Evolutionary conservation across 23 red algal genomes (phyloP).

Genomic region (Gracilaria gracilis): DNA sequence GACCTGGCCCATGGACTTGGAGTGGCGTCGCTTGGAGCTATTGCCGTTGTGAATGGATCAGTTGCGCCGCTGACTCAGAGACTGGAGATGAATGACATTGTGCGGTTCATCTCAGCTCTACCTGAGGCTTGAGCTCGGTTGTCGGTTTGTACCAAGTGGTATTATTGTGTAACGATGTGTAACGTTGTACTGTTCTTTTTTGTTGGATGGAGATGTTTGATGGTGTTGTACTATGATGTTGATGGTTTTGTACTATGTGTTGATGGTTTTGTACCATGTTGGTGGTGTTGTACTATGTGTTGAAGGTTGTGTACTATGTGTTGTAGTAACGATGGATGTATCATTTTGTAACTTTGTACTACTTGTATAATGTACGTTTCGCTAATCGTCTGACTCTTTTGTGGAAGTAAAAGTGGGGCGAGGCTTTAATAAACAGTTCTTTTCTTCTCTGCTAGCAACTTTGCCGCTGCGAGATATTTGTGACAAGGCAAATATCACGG

Average conservation of each 20-base stretch:
- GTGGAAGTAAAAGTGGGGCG: neutral
- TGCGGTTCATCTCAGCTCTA: constrained; percentile 56
- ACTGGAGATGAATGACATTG: constrained; percentile 80
- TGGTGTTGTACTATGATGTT: too few species aligned
- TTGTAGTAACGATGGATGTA: neutral
- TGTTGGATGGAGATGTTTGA: too few species aligned
- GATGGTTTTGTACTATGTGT: too few species aligned
- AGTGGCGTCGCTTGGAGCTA: constrained; percentile 37
- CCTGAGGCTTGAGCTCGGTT: constrained; percentile 5
- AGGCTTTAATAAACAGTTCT: neutral
- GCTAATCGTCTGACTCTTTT: neutral
- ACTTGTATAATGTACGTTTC: neutral
- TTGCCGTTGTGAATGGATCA: constrained; percentile 66
- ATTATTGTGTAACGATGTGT: neutral
- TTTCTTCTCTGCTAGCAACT: neutral
- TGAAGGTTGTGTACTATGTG: neutral
- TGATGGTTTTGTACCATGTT: too few species aligned
- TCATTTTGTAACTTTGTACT: neutral
- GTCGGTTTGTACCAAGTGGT: neutral
- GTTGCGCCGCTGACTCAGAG: constrained; percentile 68
- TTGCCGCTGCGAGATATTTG: neutral
- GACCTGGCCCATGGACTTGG: constrained; percentile 59
- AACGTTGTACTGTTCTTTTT: too few species aligned
- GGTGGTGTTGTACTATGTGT: too few species aligned
- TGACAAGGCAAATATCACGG: neutral